phyloP scores from a whole-genome alignment of 2,329 filamentous ascomycete genomes.

The Apiospora malaysiana region DNA sequence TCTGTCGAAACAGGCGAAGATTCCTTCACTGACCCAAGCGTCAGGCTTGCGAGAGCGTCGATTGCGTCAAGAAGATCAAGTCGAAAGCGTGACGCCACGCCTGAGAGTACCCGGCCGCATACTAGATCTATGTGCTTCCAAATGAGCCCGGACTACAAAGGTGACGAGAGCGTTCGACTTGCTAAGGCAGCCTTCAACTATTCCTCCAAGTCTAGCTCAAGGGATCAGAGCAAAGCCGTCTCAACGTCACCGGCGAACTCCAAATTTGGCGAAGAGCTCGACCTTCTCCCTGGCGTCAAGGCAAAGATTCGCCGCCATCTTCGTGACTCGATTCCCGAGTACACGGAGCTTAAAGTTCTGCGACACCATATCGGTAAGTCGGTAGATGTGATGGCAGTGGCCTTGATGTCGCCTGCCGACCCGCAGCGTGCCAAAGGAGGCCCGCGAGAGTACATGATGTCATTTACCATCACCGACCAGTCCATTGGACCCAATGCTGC shows the following conservation, averaged over 20 bases:
- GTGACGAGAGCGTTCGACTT: constrained; percentile 27
- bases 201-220: constrained; percentile 28
- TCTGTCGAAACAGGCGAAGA: constrained; percentile 8
- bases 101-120: constrained; percentile 20
- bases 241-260: constrained; percentile 23
- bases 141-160: constrained; percentile 23
- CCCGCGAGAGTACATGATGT: constrained; percentile 64
- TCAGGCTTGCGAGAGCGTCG: constrained; percentile 24
- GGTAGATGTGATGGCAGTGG: constrained; percentile 61
- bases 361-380: constrained; percentile 55
- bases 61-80: constrained; percentile 22
- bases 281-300: constrained; percentile 46
- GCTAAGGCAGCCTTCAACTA: constrained; percentile 35
- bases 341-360: constrained; percentile 56
- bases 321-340: constrained; percentile 58
- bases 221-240: constrained; percentile 22
- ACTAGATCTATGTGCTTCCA: constrained; percentile 23
- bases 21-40: constrained; percentile 20
- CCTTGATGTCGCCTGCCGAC: constrained; percentile 54
- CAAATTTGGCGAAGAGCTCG: constrained; percentile 35
- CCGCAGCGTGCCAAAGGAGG: constrained; percentile 62
- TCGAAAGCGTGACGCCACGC: constrained; percentile 26
- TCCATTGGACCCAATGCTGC: constrained; percentile 56
- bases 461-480: constrained; percentile 63
- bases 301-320: constrained; percentile 53